Evolutionary conservation across 2,329 filamentous ascomycete genomes (phyloP).

Genomic region (Fusarium transvaalense): DNA sequence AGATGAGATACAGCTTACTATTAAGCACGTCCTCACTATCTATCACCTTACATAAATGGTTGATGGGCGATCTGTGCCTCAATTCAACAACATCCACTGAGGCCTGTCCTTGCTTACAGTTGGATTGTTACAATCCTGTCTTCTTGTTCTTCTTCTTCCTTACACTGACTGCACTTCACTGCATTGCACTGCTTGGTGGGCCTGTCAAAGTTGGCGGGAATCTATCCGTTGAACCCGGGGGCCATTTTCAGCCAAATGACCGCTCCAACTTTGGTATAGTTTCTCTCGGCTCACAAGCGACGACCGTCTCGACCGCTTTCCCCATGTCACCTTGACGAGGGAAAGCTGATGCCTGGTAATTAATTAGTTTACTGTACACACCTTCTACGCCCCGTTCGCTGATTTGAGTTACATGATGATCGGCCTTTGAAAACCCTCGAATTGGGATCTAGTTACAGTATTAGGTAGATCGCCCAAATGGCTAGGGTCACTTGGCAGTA

Average conservation of each 20-base stretch:
- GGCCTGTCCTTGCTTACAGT: conserved; percentile 7
- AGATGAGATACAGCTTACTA: not conserved
- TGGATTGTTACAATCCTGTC: not conserved
- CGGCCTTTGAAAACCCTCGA: conserved; percentile 36
- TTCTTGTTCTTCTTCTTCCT: no score
- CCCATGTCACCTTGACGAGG: conserved; percentile 38
- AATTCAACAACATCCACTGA: not conserved
- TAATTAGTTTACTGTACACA: not conserved
- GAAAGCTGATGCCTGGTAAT: conserved; percentile 19
- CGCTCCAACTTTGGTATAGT: conserved; percentile 41
- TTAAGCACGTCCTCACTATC: not conserved
- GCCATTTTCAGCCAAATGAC: conserved; percentile 26
- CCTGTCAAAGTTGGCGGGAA: conserved; percentile 43
- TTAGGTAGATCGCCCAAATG: conserved; percentile 22
- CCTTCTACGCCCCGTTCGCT: conserved; percentile 4
- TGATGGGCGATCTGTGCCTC: not conserved
- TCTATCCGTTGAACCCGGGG: conserved; percentile 41
- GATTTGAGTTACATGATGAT: conserved; percentile 43
- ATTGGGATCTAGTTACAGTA: conserved; percentile 26
- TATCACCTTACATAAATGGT: not conserved
- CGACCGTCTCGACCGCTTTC: conserved; percentile 28
- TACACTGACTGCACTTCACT: no score
- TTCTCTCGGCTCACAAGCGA: conserved; percentile 29
- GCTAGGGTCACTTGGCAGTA: conserved; percentile 10
- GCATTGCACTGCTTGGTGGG: conserved; percentile 8